Evolutionary conservation across 495 filamentous ascomycete species (phyloP), one percentile per base, ranked within the genome.

Genomic region (Amniculicola lignicola): DNA sequence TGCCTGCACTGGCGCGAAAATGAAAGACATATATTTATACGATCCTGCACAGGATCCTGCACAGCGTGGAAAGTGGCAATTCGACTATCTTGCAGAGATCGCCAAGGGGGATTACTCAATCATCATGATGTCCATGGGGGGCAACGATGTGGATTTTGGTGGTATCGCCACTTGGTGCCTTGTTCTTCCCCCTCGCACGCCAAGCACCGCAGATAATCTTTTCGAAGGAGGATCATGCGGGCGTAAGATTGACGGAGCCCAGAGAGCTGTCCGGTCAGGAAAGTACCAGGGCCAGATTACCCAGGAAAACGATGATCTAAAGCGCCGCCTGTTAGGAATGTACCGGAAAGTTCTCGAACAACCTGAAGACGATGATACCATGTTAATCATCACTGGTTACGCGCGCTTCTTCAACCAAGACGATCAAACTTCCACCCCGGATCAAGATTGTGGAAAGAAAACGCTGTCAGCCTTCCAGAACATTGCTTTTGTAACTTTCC

Each of bases 371-470:
- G 37, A 40, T 6, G 37, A 40, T 19, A 18, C 37, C 9, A 40
- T 18, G 37, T 9, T 40, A 6, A 18, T 40, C 6, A 18, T 40
- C 7, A 40, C 37, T 6, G 37, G 37, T 12, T 40, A 40, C 19
- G 37, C 37, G 6, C 37, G 37, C 16, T 40, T 40, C 37, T 40
- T 40, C 37, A 40, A 40, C 37, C 10, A 40, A 6, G 37, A 40
- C 37, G 37, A 40, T 18, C 37, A 40, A 40, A 7, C 29, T n/a
- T 10, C 9, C 19, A 19, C 7, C 37, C 9, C 7, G 6, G 37
- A 40, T 18, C 10, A 40, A 6, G 16, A 40, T 18, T 40, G 37
- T 18, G 37, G 6, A 9, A 40, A 9, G 16, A 40, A 18, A 19
- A 40, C 37, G 9, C 16, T 40, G 37, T 10, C 37, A 9, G 9